phyloP scores from a whole-genome alignment of 257 asterid genomes.

The Solanum bulbocastanum region DNA sequence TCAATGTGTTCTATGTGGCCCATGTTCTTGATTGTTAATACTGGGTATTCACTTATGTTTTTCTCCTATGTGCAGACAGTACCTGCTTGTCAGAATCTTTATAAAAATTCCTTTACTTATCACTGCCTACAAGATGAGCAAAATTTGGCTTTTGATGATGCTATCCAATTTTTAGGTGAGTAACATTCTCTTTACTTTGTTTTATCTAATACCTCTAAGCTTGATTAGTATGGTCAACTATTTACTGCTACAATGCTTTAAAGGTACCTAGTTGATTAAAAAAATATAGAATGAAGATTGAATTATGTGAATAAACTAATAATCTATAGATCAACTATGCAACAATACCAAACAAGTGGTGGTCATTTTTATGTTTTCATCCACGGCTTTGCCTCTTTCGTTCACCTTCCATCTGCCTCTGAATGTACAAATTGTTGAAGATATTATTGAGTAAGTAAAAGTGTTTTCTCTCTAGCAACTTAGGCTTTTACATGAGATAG shows the following conservation, averaged over 20 bases:
- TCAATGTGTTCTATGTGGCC: background rate
- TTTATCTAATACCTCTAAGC: background rate
- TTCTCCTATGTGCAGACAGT: conserved; percentile 49
- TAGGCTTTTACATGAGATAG: background rate
- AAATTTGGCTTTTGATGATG: conserved; percentile 65
- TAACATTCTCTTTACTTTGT: background rate
- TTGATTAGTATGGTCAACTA: background rate
- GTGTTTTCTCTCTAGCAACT: background rate
- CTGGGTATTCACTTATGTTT: background rate
- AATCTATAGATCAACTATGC: background rate
- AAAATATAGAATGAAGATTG: background rate
- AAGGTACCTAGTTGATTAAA: background rate
- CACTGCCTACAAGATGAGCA: conserved; percentile 72
- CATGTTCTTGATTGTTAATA: background rate
- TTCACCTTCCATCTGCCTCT: background rate
- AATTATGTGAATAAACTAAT: background rate
- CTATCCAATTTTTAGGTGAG: conserved; percentile 74
- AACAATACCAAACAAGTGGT: background rate
- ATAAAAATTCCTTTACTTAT: conserved; percentile 73
- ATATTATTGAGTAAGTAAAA: background rate
- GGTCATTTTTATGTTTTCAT: background rate
- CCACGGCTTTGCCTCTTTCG: background rate
- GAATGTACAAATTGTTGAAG: background rate
- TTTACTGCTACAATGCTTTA: background rate
- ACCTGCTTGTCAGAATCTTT: conserved; percentile 80